Evolutionary conservation across 208 protist genomes (phyloP), one percentile per base, ranked within the genome.

Genomic region (Leishmania arabica): DNA sequence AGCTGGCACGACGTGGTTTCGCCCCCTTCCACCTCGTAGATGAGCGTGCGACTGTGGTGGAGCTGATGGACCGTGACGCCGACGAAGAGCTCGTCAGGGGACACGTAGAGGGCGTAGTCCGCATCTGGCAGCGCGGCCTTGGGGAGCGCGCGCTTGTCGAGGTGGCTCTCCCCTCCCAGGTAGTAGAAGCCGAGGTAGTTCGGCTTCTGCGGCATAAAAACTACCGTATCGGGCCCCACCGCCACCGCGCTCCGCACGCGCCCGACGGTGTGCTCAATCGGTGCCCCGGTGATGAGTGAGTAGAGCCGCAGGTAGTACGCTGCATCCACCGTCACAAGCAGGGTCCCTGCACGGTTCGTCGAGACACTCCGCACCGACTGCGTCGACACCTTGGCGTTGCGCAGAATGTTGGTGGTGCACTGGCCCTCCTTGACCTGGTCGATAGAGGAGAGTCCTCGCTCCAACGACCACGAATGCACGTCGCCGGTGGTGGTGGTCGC

Each of bases 361-460:
- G 78, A 83, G 19, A 95, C 76, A 9, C 64, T 56, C 34, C 53
- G 66, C 64, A 97, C 89, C 54, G 88, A 71, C 62, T 76, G 58
- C 21, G n/a, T 31, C 42, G 92, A 95, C 0, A 96, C 80, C 74
- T 94, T 95, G 53, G 79, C 83, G 83, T 91, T 97, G 51, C 84
- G 74, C 3, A 88, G 78, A 80, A 91, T 90, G 77, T 92, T 87
- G 0, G 85, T 93, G n/a, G 90, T 91, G 54, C 91, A 74, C 21
- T 51, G 76, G 42, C 91, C 92, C 45, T 88, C 88, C 47, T 86
- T 88, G 34, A 82, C 84, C 42, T 86, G 75, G 53, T 93, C 86
- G 71, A 92, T 75, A 3, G 92, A 91, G 17, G 91, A 89, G 62
- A 94, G 76, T n/a, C 91, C 84, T 4, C 77, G 83, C 19, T 84